These are phyloP conservation scores for Talaromyces stipitatus DNA, from an alignment of 495 filamentous ascomycete genomes.

Conservation along the genomic window DNA sequence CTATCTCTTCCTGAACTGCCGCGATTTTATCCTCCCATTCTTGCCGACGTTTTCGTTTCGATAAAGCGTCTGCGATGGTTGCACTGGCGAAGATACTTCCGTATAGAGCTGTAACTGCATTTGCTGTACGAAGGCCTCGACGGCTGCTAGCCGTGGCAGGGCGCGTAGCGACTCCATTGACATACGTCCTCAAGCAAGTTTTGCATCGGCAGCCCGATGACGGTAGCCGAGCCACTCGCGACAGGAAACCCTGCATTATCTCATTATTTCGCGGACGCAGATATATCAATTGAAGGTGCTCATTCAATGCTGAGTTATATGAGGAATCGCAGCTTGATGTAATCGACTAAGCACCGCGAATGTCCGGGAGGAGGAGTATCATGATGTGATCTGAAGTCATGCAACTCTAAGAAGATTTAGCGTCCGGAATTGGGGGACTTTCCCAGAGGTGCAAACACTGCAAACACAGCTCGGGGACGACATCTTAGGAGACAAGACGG, in stretches of 20 bases:
- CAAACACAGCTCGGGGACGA: slow-evolving; percentile 3
- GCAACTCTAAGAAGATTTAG: background rate
- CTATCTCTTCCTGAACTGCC: slow-evolving; percentile 37
- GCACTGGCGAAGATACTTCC: slow-evolving; percentile 68
- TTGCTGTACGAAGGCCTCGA: slow-evolving; percentile 45
- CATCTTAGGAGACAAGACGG: background rate
- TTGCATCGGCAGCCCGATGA: slow-evolving; percentile 53
- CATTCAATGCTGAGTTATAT: background rate
- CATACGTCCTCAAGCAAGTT: slow-evolving; percentile 48
- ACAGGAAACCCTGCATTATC: slow-evolving; percentile 66
- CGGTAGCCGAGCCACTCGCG: slow-evolving; percentile 55
- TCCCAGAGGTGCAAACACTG: slow-evolving; percentile 5
- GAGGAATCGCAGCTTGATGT: background rate
- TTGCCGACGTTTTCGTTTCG: slow-evolving; percentile 51
- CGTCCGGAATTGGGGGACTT: background rate
- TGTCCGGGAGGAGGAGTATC: background rate
- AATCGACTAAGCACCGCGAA: background rate
- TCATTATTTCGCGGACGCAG: slow-evolving; percentile 4
- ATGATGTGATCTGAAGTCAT: background rate
- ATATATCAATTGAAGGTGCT: background rate
- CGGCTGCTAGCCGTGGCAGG: slow-evolving; percentile 40
- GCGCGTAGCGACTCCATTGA: slow-evolving; percentile 43
- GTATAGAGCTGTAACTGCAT: slow-evolving; percentile 63
- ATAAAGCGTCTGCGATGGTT: slow-evolving; percentile 53
- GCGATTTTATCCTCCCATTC: slow-evolving; percentile 56